Evolutionary conservation across 352 stramenopile genomes (phyloP), one percentile per base, ranked within the genome.

Genomic region (Globisporangium spinosum): DNA sequence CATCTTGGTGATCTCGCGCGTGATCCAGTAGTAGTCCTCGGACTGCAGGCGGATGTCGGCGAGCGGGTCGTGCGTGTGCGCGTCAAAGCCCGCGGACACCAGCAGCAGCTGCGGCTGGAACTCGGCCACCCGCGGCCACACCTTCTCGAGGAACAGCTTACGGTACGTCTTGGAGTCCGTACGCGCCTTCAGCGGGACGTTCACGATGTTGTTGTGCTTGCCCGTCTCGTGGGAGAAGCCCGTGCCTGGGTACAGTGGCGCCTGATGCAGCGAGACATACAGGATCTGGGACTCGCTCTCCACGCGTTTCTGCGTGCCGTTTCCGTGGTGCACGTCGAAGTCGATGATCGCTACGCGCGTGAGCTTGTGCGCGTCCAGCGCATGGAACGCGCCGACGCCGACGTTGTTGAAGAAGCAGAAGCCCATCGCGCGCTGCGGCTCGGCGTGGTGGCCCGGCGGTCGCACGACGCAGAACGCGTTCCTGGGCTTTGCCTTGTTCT

Each of bases 351-450:
- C 75, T 1, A 92, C 78, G 22, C 83, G 72, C 38, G 5, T 59
- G 29, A 90, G 40, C 25, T 80, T 65, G 47, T 90, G 70, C 12
- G 76, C 74, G 9, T 91, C 88, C 23, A 98, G 72, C 3, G 94
- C 94, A 78, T 99, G 93, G 61, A 98, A 77, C 20, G 94, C 95
- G n/a, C 87, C 95, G 55, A 98, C 82, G 45, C 90, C 94, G 22
- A 98, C 89, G 67, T 98, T 98, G 66, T 99, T 99, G 67, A 98
- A 98, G 40, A 98, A 89, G 69, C 96, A 99, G 73, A 99, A 99
- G 25, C 94, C 77, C 78, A 89, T 87, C 0, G 79, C 72, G 5
- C 71, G 65, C 49, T 76, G 70, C 10, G 76, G 71, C 43, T 85
- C 77, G 1, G 83, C 80, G 51, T 91, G 83, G 56, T 91, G 80